A percentile compares a stretch with the other conserved stretches of the same genome.
Evolutionary conservation across 805 yeast genomes (phyloP).

Genomic region (Candida glaebosa): DNA sequence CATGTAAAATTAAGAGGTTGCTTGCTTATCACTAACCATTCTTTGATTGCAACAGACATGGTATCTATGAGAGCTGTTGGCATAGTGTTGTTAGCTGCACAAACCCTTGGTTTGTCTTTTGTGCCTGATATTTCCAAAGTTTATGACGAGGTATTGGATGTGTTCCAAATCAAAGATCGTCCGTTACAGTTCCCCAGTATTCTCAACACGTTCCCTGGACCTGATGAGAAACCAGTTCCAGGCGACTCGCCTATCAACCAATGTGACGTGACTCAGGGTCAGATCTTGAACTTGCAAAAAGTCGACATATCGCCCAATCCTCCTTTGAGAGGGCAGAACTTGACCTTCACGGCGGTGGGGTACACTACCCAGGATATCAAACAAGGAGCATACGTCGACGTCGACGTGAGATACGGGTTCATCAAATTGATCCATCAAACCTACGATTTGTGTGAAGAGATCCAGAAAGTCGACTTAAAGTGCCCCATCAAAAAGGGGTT

Average conservation of each 20-base stretch:
- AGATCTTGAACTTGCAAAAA: conserved; percentile 57
- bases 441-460: conserved; percentile 88
- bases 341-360: conserved; percentile 79
- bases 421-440: conserved; percentile 84
- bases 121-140: conserved; percentile 16
- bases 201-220: conserved; percentile 26
- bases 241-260: conserved; percentile 83
- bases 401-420: conserved; percentile 89
- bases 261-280: conserved; percentile 67
- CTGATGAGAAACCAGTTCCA: conserved; percentile 67
- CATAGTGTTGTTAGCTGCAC: conserved; percentile 6
- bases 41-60: conserved; percentile 11
- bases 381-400: conserved; percentile 93
- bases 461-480: conserved; percentile 74
- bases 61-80: conserved; percentile 18
- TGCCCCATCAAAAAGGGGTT: conserved; percentile 80
- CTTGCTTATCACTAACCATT: neutral
- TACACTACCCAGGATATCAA: conserved; percentile 48
- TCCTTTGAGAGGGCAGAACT: conserved; percentile 78
- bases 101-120: conserved; percentile 16
- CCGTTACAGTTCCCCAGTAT: neutral
- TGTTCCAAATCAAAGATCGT: conserved; percentile 6
- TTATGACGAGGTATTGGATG: conserved; percentile 12
- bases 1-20: conserved; percentile 1
- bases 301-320: conserved; percentile 80